Evolutionary conservation across 2,329 filamentous ascomycete species (phyloP).

Genomic region (Colletotrichum phormii): DNA sequence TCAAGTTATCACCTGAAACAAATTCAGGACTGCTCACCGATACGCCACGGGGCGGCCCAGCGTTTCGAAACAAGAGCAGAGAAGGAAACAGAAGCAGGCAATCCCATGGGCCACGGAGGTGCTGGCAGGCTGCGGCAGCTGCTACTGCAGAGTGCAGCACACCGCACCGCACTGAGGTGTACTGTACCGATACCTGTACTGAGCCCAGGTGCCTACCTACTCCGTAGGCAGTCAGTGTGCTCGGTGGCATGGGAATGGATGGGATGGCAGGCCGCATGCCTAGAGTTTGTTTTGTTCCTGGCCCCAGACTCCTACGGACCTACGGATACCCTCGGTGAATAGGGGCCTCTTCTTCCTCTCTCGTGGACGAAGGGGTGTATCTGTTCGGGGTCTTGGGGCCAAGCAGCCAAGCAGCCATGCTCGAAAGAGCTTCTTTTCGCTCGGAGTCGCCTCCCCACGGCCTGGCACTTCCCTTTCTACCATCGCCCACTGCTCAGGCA

Average conservation of each 20-base stretch:
- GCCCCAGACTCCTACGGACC: not conserved
- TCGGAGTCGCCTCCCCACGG: not conserved
- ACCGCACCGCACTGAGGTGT: not conserved
- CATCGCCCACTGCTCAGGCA: not conserved
- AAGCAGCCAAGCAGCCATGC: not conserved
- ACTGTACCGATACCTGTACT: not conserved
- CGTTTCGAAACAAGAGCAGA: constrained; percentile 35
- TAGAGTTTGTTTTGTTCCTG: not conserved
- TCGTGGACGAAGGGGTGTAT: not conserved
- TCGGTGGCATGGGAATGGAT: not conserved
- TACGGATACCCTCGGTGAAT: not conserved
- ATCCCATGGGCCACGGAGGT: not conserved
- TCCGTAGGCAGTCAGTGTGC: not conserved
- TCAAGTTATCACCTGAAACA: constrained; percentile 36
- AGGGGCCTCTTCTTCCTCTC: not conserved
- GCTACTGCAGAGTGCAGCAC: not conserved
- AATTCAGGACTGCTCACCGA: constrained; percentile 38
- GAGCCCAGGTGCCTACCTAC: not conserved
- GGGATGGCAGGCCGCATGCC: not conserved
- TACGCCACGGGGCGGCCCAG: constrained; percentile 27
- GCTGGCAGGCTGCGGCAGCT: not conserved
- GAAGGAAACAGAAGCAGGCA: constrained; percentile 14
- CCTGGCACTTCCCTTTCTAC: not conserved
- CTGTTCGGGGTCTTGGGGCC: not conserved
- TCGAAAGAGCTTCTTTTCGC: not conserved